Evolutionary conservation across 192 early-diverging fungal species (phyloP), one percentile per base, ranked within the genome.

Genomic region (Gamsiella multidivaricata): DNA sequence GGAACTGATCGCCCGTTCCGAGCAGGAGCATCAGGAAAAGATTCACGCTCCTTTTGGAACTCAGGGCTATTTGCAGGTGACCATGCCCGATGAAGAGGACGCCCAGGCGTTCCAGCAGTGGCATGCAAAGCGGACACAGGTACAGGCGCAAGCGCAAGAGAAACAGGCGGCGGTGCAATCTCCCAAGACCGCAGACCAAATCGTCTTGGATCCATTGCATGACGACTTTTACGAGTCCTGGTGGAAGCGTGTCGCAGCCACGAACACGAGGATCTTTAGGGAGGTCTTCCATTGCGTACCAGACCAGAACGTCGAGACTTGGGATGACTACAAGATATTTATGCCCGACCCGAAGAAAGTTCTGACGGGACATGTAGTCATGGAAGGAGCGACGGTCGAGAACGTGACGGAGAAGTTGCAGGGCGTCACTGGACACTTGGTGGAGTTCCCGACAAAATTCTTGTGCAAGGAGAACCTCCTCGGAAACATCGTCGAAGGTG

Each of bases 251-350:
- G 89, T 88, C 1, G 92, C 94, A 8, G 79, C 73, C 2, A 71
- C 29, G 2, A 97, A 97, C 81, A 92, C 91, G 22, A 54, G 63
- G 22, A 81, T 86, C 33, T 94, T 93, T 75, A 82, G 95, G 28
- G 86, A 92, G 20, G 90, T 95, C 10, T 96, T 96, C 82, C 88
- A 89, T 32, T 93, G 91, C 73, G 89, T 95, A 20, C 95, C 95
- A 17, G 94, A 96, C 61, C 90, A 95, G 52, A 92, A 59, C 68
- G 55, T 87, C 20, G 65, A 70, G 47, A 82, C 61, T 45, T 87
- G 85, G 85, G 80, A 87, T 4, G 69, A 85, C 8, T 87, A 87
- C 74, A 79, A 82, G 36, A 57, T 59, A 25, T 88, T 86, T 54
- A 71, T 82, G 23, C 85, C 87, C 23, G 61, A 85, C 34, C 46